phyloP scores from a whole-genome alignment of 2,329 filamentous ascomycete genomes.

The Alternaria triticina region DNA sequence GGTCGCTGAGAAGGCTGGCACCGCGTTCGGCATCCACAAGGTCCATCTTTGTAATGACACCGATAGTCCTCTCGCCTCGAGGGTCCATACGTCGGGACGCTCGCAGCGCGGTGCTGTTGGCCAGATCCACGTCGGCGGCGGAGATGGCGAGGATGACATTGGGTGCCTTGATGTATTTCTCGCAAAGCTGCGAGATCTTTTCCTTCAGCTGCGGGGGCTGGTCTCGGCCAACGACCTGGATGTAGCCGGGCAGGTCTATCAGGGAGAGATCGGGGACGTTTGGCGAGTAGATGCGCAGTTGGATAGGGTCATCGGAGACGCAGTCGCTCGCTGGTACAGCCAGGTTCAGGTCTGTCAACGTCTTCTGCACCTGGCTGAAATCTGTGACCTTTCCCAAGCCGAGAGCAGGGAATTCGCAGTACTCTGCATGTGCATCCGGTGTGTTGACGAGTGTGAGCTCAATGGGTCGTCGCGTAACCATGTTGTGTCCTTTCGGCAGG shows the following conservation, averaged over 20 bases:
- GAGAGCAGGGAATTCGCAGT: conserved; percentile 93
- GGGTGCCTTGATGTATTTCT: conserved; percentile 96
- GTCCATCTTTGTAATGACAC: conserved; percentile 99
- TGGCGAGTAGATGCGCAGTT: conserved; percentile 92
- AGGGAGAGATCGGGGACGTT: conserved; percentile 94
- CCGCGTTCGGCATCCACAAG: conserved; percentile 85
- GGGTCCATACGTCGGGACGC: conserved; percentile 93
- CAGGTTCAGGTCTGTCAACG: conserved; percentile 90
- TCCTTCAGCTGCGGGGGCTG: conserved; percentile 92
- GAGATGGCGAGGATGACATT: conserved; percentile 98
- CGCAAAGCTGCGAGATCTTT: conserved; percentile 93
- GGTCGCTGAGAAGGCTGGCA: conserved; percentile 78
- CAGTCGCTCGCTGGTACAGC: conserved; percentile 91
- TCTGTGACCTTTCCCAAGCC: conserved; percentile 89
- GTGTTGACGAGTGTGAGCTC: conserved; percentile 97
- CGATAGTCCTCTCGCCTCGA: conserved; percentile 92
- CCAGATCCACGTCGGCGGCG: conserved; percentile 94
- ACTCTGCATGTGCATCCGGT: conserved; percentile 83
- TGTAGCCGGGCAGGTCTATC: conserved; percentile 96
- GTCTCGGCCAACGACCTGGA: conserved; percentile 90
- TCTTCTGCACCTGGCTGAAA: conserved; percentile 90
- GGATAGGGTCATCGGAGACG: conserved; percentile 95
- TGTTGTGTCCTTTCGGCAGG: conserved; percentile 95
- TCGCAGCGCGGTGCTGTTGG: conserved; percentile 90
- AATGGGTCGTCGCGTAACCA: conserved; percentile 96